These are phyloP conservation scores for Exserohilum turcica DNA, from an alignment of 2,329 filamentous ascomycete genomes.

Conservation along the genomic window DNA sequence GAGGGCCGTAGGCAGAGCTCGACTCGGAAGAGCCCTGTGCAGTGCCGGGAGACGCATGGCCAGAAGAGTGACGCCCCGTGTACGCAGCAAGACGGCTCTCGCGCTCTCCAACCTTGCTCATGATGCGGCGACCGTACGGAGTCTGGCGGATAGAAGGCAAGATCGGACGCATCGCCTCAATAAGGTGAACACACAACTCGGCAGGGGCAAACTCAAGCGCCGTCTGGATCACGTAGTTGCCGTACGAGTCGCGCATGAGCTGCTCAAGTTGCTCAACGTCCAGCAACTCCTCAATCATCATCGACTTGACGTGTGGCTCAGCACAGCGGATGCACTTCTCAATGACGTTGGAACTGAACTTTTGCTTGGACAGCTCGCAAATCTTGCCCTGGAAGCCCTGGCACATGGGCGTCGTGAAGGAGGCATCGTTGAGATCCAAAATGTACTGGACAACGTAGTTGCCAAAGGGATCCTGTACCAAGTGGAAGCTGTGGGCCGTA, in stretches of 20 bases:
- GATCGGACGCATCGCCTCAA: constrained; percentile 84
- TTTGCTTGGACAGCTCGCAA: constrained; percentile 81
- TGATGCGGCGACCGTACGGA: constrained; percentile 91
- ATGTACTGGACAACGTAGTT: constrained; percentile 99
- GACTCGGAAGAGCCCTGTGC: constrained; percentile 33
- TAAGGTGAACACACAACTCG: constrained; percentile 60
- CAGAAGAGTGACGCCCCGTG: constrained; percentile 34
- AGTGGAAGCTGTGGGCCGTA: constrained; percentile 81
- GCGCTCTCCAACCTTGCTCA: constrained; percentile 76
- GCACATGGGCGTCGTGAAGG: constrained; percentile 88
- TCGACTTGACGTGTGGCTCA: constrained; percentile 72
- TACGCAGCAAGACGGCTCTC: constrained; percentile 50
- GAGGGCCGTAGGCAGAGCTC: constrained; percentile 22
- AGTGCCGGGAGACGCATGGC: constrained; percentile 36
- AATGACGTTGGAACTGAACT: constrained; percentile 99
- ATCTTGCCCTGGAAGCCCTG: constrained; percentile 76
- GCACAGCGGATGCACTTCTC: constrained; percentile 90
- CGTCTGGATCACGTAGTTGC: constrained; percentile 98
- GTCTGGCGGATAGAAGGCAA: constrained; percentile 85
- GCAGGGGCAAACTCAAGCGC: constrained; percentile 57
- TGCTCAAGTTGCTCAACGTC: constrained; percentile 78
- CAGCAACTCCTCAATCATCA: constrained; percentile 84
- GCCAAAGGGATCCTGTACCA: constrained; percentile 96
- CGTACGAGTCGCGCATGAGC: constrained; percentile 88
- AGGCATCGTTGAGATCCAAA: constrained; percentile 83